phyloP scores from a whole-genome alignment of 2,329 filamentous ascomycete species.

The Byssochlamys sp. region DNA sequence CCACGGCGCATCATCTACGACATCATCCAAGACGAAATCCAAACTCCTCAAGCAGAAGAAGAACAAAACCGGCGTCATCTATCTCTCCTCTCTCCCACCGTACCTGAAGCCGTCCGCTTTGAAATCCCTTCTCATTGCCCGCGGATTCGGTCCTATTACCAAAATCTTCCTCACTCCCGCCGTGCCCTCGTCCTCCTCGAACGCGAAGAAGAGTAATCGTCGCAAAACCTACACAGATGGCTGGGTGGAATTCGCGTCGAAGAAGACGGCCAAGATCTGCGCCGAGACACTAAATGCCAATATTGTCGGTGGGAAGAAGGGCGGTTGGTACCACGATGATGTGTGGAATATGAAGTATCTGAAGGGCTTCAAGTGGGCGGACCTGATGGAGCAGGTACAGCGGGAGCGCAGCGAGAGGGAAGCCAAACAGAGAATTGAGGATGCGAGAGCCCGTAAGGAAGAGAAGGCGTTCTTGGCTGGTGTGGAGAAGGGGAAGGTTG shows the following conservation, averaged over 20 bases:
- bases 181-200: slow-evolving; percentile 15
- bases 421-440: slow-evolving; percentile 32
- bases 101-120: slow-evolving; percentile 40
- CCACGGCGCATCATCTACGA: slow-evolving; percentile 9
- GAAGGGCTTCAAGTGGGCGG: slow-evolving; percentile 33
- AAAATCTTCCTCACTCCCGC: slow-evolving; percentile 36
- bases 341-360: slow-evolving; percentile 40
- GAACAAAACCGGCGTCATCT: slow-evolving; percentile 35
- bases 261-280: slow-evolving; percentile 36
- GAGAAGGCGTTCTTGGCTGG: slow-evolving; percentile 36
- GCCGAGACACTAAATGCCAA: slow-evolving; percentile 38
- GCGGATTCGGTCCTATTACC: slow-evolving; percentile 34
- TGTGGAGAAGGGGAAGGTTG: slow-evolving; percentile 31
- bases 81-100: slow-evolving; percentile 37
- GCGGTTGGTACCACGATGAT: slow-evolving; percentile 38
- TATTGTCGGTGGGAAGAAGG: slow-evolving; percentile 35
- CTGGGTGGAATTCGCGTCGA: slow-evolving; percentile 40
- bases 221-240: slow-evolving; percentile 37
- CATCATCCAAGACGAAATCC: slow-evolving; percentile 10
- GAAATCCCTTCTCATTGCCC: slow-evolving; percentile 32
- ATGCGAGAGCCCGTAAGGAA: slow-evolving; percentile 33
- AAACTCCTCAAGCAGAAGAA: slow-evolving; percentile 8
- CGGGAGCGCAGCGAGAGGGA: slow-evolving; percentile 35
- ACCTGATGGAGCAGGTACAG: slow-evolving; percentile 37
- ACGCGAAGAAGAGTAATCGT: slow-evolving; percentile 26